Conservation (phyloP, 345 rosid species). For the Corchorus olitorius region DNA sequence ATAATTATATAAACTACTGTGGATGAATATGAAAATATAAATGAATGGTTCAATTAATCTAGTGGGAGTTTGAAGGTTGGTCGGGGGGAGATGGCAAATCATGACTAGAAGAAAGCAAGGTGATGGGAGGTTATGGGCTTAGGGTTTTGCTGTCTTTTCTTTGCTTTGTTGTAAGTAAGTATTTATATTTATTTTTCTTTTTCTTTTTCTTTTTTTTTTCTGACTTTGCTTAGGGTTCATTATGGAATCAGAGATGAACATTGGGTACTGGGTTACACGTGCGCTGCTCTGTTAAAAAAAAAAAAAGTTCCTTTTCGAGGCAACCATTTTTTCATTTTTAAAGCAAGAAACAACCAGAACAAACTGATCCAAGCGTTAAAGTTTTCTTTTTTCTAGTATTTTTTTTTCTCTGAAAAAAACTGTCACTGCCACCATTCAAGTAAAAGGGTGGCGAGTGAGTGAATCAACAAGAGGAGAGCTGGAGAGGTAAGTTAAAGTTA, state of each 20-base stretch:
- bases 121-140: slow-evolving; percentile 40
- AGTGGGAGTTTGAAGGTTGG: slow-evolving; percentile 36
- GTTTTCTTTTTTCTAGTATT: not conserved
- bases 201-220: not conserved
- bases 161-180: not conserved
- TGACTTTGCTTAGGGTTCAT: slow-evolving; percentile 36
- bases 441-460: slow-evolving; percentile 3
- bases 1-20: not conserved
- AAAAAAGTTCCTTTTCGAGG: slow-evolving; percentile 67
- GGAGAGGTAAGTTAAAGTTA: slow-evolving; percentile 25
- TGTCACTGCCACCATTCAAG: slow-evolving; percentile 22
- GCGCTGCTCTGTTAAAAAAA: slow-evolving; percentile 39
- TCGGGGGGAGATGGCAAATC: slow-evolving; percentile 35
- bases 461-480: slow-evolving; percentile 2
- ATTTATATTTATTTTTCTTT: no score
- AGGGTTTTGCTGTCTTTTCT: slow-evolving; percentile 37
- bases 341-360: slow-evolving; percentile 27
- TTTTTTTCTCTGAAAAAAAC: slow-evolving; percentile 14
- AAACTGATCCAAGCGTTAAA: slow-evolving; percentile 28
- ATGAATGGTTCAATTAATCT: not conserved
- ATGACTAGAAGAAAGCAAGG: slow-evolving; percentile 39
- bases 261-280: slow-evolving; percentile 65
- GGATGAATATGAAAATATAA: not conserved
- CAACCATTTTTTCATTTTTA: slow-evolving; percentile 22
- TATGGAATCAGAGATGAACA: slow-evolving; percentile 43